phyloP scores from a whole-genome alignment of 2,329 filamentous ascomycete species.

The Trichoderma cornu-damae region DNA sequence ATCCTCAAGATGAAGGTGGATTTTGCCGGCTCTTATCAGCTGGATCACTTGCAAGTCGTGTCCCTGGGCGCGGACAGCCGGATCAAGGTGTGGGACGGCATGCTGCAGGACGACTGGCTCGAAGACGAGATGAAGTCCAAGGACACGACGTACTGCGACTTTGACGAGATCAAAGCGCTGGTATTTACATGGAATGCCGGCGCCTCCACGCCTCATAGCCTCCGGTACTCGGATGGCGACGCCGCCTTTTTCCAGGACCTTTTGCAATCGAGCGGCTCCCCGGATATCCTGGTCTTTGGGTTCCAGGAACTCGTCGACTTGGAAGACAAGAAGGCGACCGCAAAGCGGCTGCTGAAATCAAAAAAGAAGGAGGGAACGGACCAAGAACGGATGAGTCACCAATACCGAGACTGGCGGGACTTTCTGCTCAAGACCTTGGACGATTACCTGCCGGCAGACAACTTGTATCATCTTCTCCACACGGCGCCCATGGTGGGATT shows the following conservation, averaged over 20 bases:
- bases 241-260: slow-evolving; percentile 75
- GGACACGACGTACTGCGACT: slow-evolving; percentile 78
- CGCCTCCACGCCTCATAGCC: slow-evolving; percentile 81
- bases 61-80: slow-evolving; percentile 84
- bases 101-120: slow-evolving; percentile 92
- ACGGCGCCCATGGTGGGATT: slow-evolving; percentile 83
- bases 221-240: slow-evolving; percentile 66
- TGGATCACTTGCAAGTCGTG: slow-evolving; percentile 78
- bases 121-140: slow-evolving; percentile 80
- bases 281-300: slow-evolving; percentile 90
- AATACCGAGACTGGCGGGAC: slow-evolving; percentile 95
- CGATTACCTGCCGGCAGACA: slow-evolving; percentile 70
- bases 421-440: slow-evolving; percentile 78
- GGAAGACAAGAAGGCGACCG: slow-evolving; percentile 94
- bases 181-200: slow-evolving; percentile 97
- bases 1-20: slow-evolving; percentile 75
- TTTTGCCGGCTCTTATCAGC: slow-evolving; percentile 73
- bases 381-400: slow-evolving; percentile 90
- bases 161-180: slow-evolving; percentile 72
- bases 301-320: slow-evolving; percentile 98
- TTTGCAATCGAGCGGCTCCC: slow-evolving; percentile 67
- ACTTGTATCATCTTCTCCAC: slow-evolving; percentile 80
- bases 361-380: slow-evolving; percentile 80
- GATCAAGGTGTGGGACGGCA: slow-evolving; percentile 83
- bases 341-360: slow-evolving; percentile 88